phyloP scores from a whole-genome alignment of 495 filamentous ascomycete species.

The Penicillium verhagenii region DNA sequence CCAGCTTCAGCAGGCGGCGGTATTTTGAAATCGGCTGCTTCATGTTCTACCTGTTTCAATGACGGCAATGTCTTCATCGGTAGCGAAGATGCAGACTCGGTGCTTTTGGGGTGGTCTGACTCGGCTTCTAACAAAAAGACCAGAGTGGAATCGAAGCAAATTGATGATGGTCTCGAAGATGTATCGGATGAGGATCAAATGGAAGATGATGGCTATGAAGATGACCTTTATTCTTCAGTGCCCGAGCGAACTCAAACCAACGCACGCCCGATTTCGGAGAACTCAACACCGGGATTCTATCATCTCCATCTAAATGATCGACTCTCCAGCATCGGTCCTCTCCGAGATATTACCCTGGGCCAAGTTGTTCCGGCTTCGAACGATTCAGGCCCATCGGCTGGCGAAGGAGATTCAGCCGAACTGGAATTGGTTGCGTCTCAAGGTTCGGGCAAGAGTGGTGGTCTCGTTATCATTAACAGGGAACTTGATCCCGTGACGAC shows the following conservation, averaged over 20 bases:
- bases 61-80: constrained; percentile 79
- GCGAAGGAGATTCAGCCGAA: constrained; percentile 47
- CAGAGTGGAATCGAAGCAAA: constrained; percentile 50
- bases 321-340: constrained; percentile 72
- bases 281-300: constrained; percentile 54
- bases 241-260: constrained; percentile 27
- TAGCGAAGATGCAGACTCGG: constrained; percentile 78
- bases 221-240: constrained; percentile 65
- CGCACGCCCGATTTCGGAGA: constrained; percentile 20
- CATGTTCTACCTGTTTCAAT: constrained; percentile 65
- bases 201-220: constrained; percentile 68
- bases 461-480: constrained; percentile 70
- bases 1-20: constrained; percentile 56
- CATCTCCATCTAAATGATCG: constrained; percentile 74
- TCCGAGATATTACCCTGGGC: constrained; percentile 69
- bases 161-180: constrained; percentile 42
- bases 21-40: constrained; percentile 61
- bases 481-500: constrained; percentile 68
- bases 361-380: constrained; percentile 27
- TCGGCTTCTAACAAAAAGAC: constrained; percentile 49
- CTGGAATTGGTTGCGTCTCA: constrained; percentile 71
- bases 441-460: constrained; percentile 67
- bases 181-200: constrained; percentile 53
- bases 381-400: constrained; percentile 3
- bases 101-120: constrained; percentile 75